Percentiles rank a stretch among this genome's conserved stretches.
These are phyloP conservation scores for Gaultheria prostrata DNA, from an alignment of 148 eudicot species.

Conservation along the genomic window DNA sequence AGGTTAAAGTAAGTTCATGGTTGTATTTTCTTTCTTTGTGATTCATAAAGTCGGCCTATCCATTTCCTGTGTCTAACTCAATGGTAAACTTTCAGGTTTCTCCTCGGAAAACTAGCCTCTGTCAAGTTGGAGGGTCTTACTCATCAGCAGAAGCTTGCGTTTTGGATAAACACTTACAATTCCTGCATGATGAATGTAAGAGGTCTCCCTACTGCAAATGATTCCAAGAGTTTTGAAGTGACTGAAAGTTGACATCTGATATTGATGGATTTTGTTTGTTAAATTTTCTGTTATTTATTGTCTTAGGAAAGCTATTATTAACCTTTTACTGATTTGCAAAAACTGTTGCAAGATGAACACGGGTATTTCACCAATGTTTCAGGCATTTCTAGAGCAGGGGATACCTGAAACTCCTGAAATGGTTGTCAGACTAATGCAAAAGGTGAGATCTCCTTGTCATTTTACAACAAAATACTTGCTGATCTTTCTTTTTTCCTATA, in stretches of 20 bases:
- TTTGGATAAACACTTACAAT: slow-evolving; percentile 94
- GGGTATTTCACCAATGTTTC: slow-evolving; percentile 25
- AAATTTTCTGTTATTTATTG: neutral
- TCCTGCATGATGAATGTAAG: slow-evolving; percentile 97
- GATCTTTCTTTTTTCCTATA: neutral
- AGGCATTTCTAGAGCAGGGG: slow-evolving; percentile 89
- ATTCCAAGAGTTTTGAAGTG: neutral
- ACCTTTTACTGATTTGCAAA: neutral
- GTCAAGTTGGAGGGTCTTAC: slow-evolving; percentile 70
- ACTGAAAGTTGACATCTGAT: neutral
- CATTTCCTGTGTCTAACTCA: slow-evolving; percentile 10
- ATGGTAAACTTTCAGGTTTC: slow-evolving; percentile 50
- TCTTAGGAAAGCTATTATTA: neutral
- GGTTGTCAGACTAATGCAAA: slow-evolving; percentile 66
- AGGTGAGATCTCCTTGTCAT: slow-evolving; percentile 37
- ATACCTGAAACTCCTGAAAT: slow-evolving; percentile 76
- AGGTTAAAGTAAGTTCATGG: slow-evolving; percentile 68
- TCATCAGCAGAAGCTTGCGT: slow-evolving; percentile 95
- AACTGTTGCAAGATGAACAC: neutral
- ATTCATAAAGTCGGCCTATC: neutral
- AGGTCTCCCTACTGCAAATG: neutral
- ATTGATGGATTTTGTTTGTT: neutral
- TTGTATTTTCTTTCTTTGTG: neutral
- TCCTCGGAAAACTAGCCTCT: slow-evolving; percentile 66
- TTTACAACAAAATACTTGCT: neutral